Evolutionary conservation across 176 grass and related monocot genomes (phyloP), one percentile per base, ranked within the genome.

Genomic region (Coix lacrymajobi): DNA sequence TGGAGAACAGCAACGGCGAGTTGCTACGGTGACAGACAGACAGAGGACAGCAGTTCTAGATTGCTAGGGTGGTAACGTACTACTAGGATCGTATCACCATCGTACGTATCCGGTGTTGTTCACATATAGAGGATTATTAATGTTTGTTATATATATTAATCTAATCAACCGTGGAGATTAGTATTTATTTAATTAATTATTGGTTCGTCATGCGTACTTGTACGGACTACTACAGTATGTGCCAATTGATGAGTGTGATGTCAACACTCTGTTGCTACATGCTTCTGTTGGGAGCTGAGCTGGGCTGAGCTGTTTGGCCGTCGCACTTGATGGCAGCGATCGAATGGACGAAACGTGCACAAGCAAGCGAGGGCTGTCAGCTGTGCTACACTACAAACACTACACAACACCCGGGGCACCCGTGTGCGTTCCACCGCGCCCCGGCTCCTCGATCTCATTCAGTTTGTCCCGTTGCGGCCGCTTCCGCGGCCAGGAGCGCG

Each of bases 41-140:
- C 8, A 56, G 1, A 58, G 19, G 9, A 69, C 28, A 62, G 13
- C 14, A 39, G 10, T 25, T 2, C 5, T 41, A 20, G 13, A 33
- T 2, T 51, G 28, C 36, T 84, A 67, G 67, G 3, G 39, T 81
- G 85, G 44, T 57, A 25, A 84, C 68, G 54, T 60, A 60, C 54
- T 38, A 38, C 33, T 79, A 67, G 37, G 67, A 88, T 71, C 26
- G 19, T 67, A 48, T 46, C 54, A 58, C 6, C 22, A n/a, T 10
- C 51, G 0, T 52, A 52, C 19, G 51, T 4, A 22, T 54, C 49
- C 2, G 1, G 48, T 7, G 22, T 7, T 22, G 20, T 57, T 56
- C 51, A 69, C 4, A 36, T 28, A 63, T 34, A 83, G 52, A 81
- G 71, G 79, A 25, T 69, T 66, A 8, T 54, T 52, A 49, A 3